Percentiles rank a stretch among this genome's conserved stretches.
Conservation (phyloP, 163 green algal species). For the Chlamydomonas reinhardtii region DNA sequence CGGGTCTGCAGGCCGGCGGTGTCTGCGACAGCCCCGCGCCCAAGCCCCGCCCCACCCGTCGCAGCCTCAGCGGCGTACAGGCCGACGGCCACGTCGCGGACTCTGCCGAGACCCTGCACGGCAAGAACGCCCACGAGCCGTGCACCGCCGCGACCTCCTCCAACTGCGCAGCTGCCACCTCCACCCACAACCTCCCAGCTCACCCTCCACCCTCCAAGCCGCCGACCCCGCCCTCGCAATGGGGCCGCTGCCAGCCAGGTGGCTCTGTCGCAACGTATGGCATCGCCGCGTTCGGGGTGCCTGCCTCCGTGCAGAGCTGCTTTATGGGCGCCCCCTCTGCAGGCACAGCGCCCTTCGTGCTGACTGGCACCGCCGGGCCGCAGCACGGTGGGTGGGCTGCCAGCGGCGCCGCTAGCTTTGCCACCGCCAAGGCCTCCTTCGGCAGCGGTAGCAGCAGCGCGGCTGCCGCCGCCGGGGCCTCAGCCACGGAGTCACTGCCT, state of each 20-base stretch:
- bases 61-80: neutral
- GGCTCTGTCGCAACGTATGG: conserved; percentile 3
- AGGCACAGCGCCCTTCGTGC: neutral
- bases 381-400: too few relatives aligned
- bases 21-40: conserved; percentile 6
- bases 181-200: neutral
- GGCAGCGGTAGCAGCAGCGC: neutral
- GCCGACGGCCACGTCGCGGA: neutral
- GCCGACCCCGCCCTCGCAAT: neutral
- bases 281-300: conserved; percentile 37
- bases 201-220: neutral
- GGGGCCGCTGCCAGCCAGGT: neutral
- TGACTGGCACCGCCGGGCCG: too few relatives aligned
- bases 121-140: neutral
- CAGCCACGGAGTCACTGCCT: neutral
- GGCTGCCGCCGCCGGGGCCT: neutral
- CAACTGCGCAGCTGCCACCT: neutral
- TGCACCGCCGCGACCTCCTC: neutral
- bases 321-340: neutral
- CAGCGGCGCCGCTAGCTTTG: too few relatives aligned
- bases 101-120: conserved; percentile 14
- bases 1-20: neutral
- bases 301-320: conserved; percentile 22
- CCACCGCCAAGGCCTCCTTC: too few relatives aligned
- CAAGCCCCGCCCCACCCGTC: conserved; percentile 1